Evolutionary conservation across 192 early-diverging fungal genomes (phyloP).

Genomic region (Coemansia sp.): DNA sequence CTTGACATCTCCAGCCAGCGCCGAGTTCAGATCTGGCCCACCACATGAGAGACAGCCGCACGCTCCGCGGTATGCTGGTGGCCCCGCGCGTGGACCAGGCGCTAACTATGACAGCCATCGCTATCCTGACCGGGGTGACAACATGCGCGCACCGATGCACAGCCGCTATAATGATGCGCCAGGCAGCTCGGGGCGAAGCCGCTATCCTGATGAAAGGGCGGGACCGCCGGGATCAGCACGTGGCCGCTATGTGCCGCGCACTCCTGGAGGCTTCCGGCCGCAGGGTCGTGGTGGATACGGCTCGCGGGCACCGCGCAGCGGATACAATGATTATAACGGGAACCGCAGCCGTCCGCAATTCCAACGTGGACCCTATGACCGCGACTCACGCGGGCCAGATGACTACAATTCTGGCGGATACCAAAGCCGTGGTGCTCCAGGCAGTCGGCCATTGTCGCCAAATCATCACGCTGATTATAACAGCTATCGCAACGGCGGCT

Average conservation of each 20-base stretch:
- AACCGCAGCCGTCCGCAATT: not conserved
- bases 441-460: not conserved
- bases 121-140: constrained; percentile 2
- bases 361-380: constrained; percentile 5
- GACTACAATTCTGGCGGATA: not conserved
- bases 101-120: constrained; percentile 4
- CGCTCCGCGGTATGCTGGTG: not conserved
- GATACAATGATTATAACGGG: not conserved
- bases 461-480: not conserved
- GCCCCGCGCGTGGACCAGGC: not conserved
- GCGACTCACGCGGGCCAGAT: not conserved
- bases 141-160: not conserved
- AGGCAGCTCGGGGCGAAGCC: not conserved
- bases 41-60: not conserved
- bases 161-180: constrained; percentile 6
- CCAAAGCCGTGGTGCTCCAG: not conserved
- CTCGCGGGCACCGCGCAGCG: not conserved
- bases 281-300: not conserved
- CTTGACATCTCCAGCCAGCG: not conserved
- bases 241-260: constrained; percentile 10
- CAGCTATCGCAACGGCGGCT: not conserved
- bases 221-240: not conserved
- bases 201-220: constrained; percentile 1
- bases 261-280: not conserved
- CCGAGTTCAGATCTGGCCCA: constrained; percentile 4